phyloP scores from a whole-genome alignment of 2,329 filamentous ascomycete species.

The Corinectria fuckeliana region DNA sequence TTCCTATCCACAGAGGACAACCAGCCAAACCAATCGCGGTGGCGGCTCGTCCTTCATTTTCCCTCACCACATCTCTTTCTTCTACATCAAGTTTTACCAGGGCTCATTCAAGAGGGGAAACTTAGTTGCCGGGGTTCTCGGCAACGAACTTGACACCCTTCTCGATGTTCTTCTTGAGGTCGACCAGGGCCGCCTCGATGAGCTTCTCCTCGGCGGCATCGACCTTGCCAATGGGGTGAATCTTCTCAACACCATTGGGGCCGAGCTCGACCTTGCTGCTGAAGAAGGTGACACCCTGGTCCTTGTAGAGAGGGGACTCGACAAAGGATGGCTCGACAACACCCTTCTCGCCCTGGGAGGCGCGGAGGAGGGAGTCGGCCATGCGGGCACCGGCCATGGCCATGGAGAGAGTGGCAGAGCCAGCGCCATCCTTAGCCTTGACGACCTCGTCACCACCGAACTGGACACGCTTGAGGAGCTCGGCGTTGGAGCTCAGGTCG shows the following conservation, averaged over 20 bases:
- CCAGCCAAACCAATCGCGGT: slow-evolving; percentile 14
- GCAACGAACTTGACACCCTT: slow-evolving; percentile 77
- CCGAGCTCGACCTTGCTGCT: slow-evolving; percentile 94
- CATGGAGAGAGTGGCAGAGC: slow-evolving; percentile 98
- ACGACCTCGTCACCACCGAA: slow-evolving; percentile 99
- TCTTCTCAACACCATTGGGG: slow-evolving; percentile 94
- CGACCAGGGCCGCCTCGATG: slow-evolving; percentile 81
- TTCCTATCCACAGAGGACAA: slow-evolving; percentile 8
- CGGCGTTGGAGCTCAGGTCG: slow-evolving; percentile 78
- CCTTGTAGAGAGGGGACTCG: slow-evolving; percentile 97
- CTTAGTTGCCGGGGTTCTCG: slow-evolving; percentile 66
- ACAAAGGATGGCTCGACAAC: slow-evolving; percentile 97
- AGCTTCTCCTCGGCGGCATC: slow-evolving; percentile 88
- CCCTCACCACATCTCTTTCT: slow-evolving; percentile 19
- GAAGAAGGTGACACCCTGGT: slow-evolving; percentile 98
- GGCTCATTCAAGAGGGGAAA: neutral
- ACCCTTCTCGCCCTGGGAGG: slow-evolving; percentile 90
- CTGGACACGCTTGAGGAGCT: slow-evolving; percentile 92
- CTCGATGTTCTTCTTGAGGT: slow-evolving; percentile 93
- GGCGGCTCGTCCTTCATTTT: slow-evolving; percentile 11
- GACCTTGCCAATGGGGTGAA: slow-evolving; percentile 84
- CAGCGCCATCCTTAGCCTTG: slow-evolving; percentile 97
- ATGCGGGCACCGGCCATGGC: slow-evolving; percentile 87
- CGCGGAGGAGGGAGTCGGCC: slow-evolving; percentile 92
- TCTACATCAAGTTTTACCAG: slow-evolving; percentile 9